Evolutionary conservation across 1,139 yeast species (phyloP), one percentile per base, ranked within the genome.

Genomic region (Schizosaccharomyces versatilis): DNA sequence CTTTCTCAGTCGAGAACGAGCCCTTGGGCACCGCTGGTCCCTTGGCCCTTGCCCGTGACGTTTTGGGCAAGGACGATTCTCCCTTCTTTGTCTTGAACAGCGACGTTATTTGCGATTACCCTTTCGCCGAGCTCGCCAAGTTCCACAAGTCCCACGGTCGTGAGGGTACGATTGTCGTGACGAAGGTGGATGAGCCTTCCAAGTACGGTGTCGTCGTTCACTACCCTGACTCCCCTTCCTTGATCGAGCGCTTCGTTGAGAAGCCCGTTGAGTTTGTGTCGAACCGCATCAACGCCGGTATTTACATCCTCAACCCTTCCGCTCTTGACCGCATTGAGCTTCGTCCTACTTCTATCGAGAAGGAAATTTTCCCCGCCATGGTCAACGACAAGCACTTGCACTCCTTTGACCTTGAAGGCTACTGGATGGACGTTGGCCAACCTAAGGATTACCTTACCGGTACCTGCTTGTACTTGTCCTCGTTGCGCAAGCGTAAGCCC

Each of bases 371-470:
- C 95, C 99, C 99, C 66, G 74, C 76, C 66, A 79, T 93, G 66
- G 96, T 93, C 62, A 93, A 83, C 71, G 75, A 81, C 68, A 88
- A 83, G 67, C 78, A 84, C 61, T 77, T 93, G 66, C 94, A 81
- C 77, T 86, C 97, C 57, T 93, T 84, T 68, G 99, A 93, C 71
- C 80, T 93, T 68, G 96, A 90, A 74, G 98, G 98, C 62, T 93
- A 80, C 84, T 93, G 99, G 99, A 93, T 93, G 98, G 99, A 93
- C 71, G 96, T 93, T 64, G 99, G 99, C 71, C 99, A 93, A 76
- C 99, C 99, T 77, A 90, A 90, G 79, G 99, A 93, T 73, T 93
- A 86, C 80, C 75, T 93, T 65, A 81, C 95, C 59, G 99, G 99
- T 70, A 85, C 97, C 66, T 81, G 86, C 64, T 77, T 90, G 62